Conservation (phyloP, 2,329 filamentous ascomycete genomes). For the Colletotrichum eremochloae region DNA sequence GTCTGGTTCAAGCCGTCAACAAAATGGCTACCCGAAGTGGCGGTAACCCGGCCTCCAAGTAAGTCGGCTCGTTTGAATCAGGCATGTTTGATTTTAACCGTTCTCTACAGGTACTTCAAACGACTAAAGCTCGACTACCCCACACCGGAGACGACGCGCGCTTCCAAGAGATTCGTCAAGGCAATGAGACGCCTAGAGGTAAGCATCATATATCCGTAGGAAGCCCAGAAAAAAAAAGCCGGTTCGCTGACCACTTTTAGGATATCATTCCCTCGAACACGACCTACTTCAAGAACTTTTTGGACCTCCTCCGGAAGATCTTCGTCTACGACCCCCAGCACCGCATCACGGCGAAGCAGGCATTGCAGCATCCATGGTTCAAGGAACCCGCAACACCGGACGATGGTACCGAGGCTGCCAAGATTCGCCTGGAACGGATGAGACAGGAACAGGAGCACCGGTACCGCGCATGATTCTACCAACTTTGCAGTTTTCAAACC, state of each 20-base stretch:
- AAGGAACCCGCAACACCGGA: conserved; percentile 73
- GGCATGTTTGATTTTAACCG: background rate
- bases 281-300: conserved; percentile 71
- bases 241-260: conserved; percentile 54
- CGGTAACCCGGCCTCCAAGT: conserved; percentile 76
- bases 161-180: conserved; percentile 76
- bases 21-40: conserved; percentile 69
- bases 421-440: conserved; percentile 69
- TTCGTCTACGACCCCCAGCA: conserved; percentile 76
- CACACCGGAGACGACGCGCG: conserved; percentile 71
- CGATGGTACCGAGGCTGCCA: conserved; percentile 76
- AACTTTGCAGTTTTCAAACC: conserved; percentile 34
- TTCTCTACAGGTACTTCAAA: conserved; percentile 71
- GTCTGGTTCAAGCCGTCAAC: conserved; percentile 70
- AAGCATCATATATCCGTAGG: conserved; percentile 47
- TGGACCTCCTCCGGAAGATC: conserved; percentile 75
- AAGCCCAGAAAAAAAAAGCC: background rate
- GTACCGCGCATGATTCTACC: conserved; percentile 37
- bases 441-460: conserved; percentile 55
- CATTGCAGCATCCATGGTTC: conserved; percentile 77
- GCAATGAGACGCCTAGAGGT: conserved; percentile 79
- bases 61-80: conserved; percentile 46
- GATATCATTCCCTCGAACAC: conserved; percentile 74
- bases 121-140: conserved; percentile 75
- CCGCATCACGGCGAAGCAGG: conserved; percentile 76